Percentiles rank a stretch among this genome's conserved stretches.
Evolutionary conservation across 441 rosid species (phyloP).

Genomic region (Erodium chrysanthum): DNA sequence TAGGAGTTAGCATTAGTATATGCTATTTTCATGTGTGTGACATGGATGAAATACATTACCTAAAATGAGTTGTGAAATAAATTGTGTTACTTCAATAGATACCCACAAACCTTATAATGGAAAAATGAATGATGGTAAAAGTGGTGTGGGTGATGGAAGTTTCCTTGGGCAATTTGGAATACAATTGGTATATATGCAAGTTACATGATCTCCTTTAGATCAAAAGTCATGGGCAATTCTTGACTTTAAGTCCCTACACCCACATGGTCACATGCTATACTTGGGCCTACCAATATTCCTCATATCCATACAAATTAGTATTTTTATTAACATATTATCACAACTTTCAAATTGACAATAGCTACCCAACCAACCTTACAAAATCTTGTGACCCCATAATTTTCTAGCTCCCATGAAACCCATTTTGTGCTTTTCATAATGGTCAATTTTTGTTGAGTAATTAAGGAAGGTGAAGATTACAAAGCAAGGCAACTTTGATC

Average conservation of each 20-base stretch:
- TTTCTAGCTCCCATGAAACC: background rate
- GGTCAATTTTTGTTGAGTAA: background rate
- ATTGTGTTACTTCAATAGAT: background rate
- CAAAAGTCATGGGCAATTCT: slow-evolving; percentile 4
- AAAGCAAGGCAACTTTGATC: slow-evolving; percentile 1
- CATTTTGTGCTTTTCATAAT: background rate
- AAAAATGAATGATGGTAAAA: no score
- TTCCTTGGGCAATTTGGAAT: background rate
- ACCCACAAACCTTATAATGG: background rate
- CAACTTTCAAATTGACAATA: background rate
- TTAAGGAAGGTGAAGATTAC: background rate
- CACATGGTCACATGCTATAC: slow-evolving; percentile 9
- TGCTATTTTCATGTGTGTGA: background rate
- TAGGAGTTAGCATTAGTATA: background rate
- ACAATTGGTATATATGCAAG: background rate
- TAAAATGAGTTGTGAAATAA: background rate
- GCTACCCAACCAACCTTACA: background rate
- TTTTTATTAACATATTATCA: background rate
- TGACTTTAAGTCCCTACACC: slow-evolving; percentile 2
- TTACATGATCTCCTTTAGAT: background rate
- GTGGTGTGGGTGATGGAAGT: slow-evolving; percentile 3
- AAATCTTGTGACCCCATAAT: background rate
- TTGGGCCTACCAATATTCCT: slow-evolving; percentile 6
- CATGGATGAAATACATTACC: background rate
- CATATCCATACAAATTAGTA: background rate